Conservation (phyloP, 495 filamentous ascomycete species). For the Aspergillus coremiiformis region DNA sequence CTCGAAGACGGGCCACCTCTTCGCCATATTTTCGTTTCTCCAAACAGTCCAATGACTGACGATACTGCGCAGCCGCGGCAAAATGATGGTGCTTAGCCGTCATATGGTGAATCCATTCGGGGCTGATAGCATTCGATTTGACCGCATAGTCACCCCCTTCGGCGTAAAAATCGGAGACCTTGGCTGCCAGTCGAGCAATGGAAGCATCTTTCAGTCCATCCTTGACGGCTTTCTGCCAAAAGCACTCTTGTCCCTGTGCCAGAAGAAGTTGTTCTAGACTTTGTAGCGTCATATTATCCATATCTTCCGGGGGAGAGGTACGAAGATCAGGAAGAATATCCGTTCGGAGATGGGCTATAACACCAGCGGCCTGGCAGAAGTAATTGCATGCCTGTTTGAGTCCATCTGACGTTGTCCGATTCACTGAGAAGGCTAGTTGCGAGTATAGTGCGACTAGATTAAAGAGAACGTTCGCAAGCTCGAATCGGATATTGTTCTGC, state of each 20-base stretch:
- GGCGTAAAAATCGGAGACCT: slow-evolving; percentile 88
- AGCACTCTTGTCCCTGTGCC: slow-evolving; percentile 93
- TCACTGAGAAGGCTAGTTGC: slow-evolving; percentile 75
- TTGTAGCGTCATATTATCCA: slow-evolving; percentile 82
- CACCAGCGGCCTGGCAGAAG: slow-evolving; percentile 82
- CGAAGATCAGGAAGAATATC: slow-evolving; percentile 80
- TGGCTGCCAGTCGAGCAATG: slow-evolving; percentile 83
- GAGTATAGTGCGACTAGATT: slow-evolving; percentile 92
- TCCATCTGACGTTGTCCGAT: slow-evolving; percentile 74
- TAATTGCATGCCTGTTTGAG: slow-evolving; percentile 86
- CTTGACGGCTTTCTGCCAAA: slow-evolving; percentile 96
- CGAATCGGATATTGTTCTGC: slow-evolving; percentile 90
- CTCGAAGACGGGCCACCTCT: slow-evolving; percentile 79
- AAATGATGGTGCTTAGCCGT: slow-evolving; percentile 97
- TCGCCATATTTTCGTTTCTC: slow-evolving; percentile 95
- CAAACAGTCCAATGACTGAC: slow-evolving; percentile 86
- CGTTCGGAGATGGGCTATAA: slow-evolving; percentile 69
- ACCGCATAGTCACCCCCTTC: slow-evolving; percentile 77
- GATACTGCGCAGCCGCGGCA: slow-evolving; percentile 89
- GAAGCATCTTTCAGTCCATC: slow-evolving; percentile 85
- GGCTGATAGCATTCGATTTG: slow-evolving; percentile 81
- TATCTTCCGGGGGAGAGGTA: slow-evolving; percentile 82
- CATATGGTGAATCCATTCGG: slow-evolving; percentile 97
- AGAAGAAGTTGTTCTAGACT: slow-evolving; percentile 77
- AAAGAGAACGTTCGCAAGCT: slow-evolving; percentile 87